Evolutionary conservation across 2,329 filamentous ascomycete species (phyloP), one percentile per base, ranked within the genome.

Genomic region (Microcyclospora tardicrescens): DNA sequence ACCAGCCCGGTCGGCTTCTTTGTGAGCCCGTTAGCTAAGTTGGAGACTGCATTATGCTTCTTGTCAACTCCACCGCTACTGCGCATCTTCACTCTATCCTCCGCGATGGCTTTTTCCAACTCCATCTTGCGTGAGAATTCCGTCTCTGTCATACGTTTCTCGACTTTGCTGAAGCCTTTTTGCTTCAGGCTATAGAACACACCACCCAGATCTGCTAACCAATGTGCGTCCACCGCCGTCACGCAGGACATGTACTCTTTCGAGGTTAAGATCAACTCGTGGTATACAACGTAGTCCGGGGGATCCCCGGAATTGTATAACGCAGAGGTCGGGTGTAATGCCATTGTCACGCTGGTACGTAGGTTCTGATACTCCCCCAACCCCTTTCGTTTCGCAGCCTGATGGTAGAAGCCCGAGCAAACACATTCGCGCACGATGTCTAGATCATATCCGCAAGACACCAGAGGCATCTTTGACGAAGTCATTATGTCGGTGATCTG

Each of bases 171-270:
- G 36, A 50, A 98, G 1, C 89, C 91, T 63, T 98, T 98, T 63
- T 96, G 89, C 64, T 94, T 95, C 56, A 98, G 75, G 1, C 82
- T 91, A 62, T 96, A 98, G 61, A 98, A 98, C 0, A 98, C 91
- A 2, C 87, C 91, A 28, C 93, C 91, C 5, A 98, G 69, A 58
- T 98, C 91, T 6, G 91, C 91, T 31, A 98, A 75, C 91, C 91
- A 98, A 58, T 93, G 85, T 37, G 91, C 89, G 59, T 98, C 91
- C 1, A 98, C 91, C 1, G 85, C 77, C 4, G 91, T 98, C 9
- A 98, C 91, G 4, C 85, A 94, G 2, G 84, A 93, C 78, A 98
- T 95, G 66, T 96, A 98, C 59, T 96, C 91, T 58, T 94, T 95
- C 41, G 80, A 84, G 0, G 91, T 98, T 43, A 98, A 75, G 52